Conservation (phyloP, 2,329 filamentous ascomycete genomes). For the Leptographium galeiforme region DNA sequence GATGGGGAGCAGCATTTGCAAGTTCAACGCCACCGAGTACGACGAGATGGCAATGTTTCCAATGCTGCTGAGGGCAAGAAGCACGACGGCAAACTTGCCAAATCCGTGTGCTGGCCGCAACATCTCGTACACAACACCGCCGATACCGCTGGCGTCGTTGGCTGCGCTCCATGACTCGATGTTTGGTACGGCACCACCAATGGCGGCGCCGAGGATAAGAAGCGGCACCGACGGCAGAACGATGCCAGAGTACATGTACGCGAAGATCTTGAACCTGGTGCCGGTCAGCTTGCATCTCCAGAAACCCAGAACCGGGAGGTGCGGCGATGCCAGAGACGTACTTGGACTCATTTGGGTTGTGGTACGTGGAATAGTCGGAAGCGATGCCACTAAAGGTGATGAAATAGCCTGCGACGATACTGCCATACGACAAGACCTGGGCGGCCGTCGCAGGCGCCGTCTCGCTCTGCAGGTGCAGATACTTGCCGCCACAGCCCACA, state of each 20-base stretch:
- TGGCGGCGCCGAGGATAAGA: conserved; percentile 34
- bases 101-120: conserved; percentile 30
- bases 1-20: conserved; percentile 44
- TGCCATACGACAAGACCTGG: conserved; percentile 30
- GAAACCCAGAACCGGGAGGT: background rate
- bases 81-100: conserved; percentile 31
- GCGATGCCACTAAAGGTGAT: conserved; percentile 41
- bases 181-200: conserved; percentile 34
- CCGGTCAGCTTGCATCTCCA: conserved; percentile 7
- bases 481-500: conserved; percentile 37
- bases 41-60: conserved; percentile 29
- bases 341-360: conserved; percentile 29
- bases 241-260: conserved; percentile 38
- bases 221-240: conserved; percentile 34
- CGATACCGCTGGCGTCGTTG: conserved; percentile 27
- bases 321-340: conserved; percentile 12
- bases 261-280: conserved; percentile 24
- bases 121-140: conserved; percentile 33
- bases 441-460: conserved; percentile 21
- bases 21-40: conserved; percentile 23
- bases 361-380: conserved; percentile 46
- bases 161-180: conserved; percentile 26
- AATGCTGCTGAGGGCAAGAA: conserved; percentile 29
- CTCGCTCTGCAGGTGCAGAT: conserved; percentile 31
- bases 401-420: conserved; percentile 37